phyloP scores from a whole-genome alignment of 495 filamentous ascomycete genomes.

The Penicillium crystallinum region DNA sequence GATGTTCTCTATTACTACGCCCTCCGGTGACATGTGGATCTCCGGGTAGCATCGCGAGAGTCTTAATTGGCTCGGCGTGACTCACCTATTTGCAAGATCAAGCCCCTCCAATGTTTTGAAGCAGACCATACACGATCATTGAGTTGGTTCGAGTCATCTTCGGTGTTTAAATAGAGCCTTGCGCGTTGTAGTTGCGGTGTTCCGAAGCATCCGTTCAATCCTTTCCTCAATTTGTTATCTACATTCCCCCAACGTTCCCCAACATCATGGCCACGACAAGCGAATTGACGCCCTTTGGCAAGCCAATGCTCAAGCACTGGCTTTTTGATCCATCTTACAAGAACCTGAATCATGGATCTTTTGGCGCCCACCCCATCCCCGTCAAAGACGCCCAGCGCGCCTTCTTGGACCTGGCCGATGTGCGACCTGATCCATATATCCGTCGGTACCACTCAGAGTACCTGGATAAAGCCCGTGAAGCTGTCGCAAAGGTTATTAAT shows the following conservation, averaged over 20 bases:
- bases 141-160: too few species aligned
- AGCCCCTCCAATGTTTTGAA: neutral
- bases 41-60: neutral
- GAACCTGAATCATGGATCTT: slow-evolving; percentile 86
- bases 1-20: neutral
- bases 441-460: slow-evolving; percentile 53
- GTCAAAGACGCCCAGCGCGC: slow-evolving; percentile 53
- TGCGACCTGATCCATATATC: slow-evolving; percentile 66
- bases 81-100: neutral
- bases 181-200: neutral
- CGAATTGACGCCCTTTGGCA: slow-evolving; percentile 46
- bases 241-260: neutral
- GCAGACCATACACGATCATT: too few species aligned
- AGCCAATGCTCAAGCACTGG: slow-evolving; percentile 63
- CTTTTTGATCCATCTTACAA: slow-evolving; percentile 60
- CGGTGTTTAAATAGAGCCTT: neutral
- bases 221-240: neutral
- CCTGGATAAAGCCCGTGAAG: slow-evolving; percentile 58
- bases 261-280: slow-evolving; percentile 1
- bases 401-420: slow-evolving; percentile 58
- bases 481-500: slow-evolving; percentile 59
- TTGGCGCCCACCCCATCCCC: slow-evolving; percentile 63
- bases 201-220: neutral
- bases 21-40: slow-evolving; percentile 6
- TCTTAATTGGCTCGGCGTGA: slow-evolving; percentile 3